Percentiles rank a stretch among this genome's conserved stretches.
phyloP scores from a whole-genome alignment of 352 stramenopile genomes.

The Phytophthora litchii region DNA sequence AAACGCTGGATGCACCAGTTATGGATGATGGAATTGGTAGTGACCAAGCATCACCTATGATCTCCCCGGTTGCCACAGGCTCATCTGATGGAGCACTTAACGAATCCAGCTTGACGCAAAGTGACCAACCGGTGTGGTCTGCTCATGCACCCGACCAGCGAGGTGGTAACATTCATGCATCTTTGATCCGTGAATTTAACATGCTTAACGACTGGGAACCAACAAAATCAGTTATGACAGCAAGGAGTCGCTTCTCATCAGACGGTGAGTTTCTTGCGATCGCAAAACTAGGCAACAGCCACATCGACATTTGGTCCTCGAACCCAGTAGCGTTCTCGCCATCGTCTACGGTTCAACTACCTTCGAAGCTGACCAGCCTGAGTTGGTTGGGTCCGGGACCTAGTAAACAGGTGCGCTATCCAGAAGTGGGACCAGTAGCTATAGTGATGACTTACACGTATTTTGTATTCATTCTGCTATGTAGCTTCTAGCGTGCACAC shows the following conservation, averaged over 20 bases:
- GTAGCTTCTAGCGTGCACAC: conserved; percentile 38
- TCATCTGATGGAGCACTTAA: conserved; percentile 5
- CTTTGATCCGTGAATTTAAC: conserved; percentile 48
- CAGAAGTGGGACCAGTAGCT: neutral
- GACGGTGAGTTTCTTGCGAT: conserved; percentile 47
- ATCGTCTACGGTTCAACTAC: conserved; percentile 35
- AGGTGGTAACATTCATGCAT: conserved; percentile 13
- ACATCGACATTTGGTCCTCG: conserved; percentile 56
- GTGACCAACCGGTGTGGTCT: conserved; percentile 19
- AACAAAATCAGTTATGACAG: conserved; percentile 38
- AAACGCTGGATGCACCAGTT: conserved; percentile 3
- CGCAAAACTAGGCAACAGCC: conserved; percentile 39
- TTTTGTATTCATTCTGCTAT: conserved; percentile 10
- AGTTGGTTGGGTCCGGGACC: conserved; percentile 39
- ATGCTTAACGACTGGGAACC: conserved; percentile 44
- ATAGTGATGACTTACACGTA: neutral
- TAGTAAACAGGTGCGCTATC: conserved; percentile 37
- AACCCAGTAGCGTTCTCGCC: conserved; percentile 31
- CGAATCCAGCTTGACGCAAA: conserved; percentile 17
- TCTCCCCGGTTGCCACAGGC: conserved; percentile 27
- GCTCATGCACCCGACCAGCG: conserved; percentile 3
- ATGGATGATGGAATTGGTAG: conserved; percentile 10
- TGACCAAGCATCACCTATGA: conserved; percentile 24
- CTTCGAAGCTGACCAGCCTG: conserved; percentile 29
- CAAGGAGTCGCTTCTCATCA: conserved; percentile 40